phyloP scores from a whole-genome alignment of 1,284 basidiomycete genomes.

The Ustilago bromivora region DNA sequence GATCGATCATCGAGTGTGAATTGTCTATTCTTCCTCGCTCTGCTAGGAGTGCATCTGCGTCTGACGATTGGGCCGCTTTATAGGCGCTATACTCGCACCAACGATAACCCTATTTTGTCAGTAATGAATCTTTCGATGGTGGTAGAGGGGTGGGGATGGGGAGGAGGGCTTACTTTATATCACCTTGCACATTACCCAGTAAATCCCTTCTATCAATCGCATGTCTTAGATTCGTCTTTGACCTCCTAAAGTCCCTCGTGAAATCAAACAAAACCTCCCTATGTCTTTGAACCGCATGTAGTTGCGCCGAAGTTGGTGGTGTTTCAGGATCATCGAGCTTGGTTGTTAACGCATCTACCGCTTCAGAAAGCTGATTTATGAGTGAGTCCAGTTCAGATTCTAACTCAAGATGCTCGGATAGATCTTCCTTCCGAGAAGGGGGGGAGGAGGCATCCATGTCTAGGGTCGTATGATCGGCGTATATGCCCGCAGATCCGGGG shows the following conservation, averaged over 20 bases:
- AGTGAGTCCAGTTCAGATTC: slow-evolving; percentile 88
- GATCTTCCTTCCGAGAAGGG: slow-evolving; percentile 14
- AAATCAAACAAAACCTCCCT: slow-evolving; percentile 90
- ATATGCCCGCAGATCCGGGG: slow-evolving; percentile 6
- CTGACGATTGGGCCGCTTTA: slow-evolving; percentile 78
- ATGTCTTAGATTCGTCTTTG: slow-evolving; percentile 74
- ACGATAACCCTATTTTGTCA: neutral
- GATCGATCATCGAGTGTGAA: slow-evolving; percentile 93
- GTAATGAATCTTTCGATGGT: too few species aligned
- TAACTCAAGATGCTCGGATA: slow-evolving; percentile 63
- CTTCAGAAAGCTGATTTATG: slow-evolving; percentile 72
- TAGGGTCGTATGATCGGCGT: slow-evolving; percentile 40
- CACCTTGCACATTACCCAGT: slow-evolving; percentile 89
- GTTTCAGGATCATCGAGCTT: slow-evolving; percentile 80
- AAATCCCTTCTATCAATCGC: slow-evolving; percentile 88
- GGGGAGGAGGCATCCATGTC: slow-evolving; percentile 35
- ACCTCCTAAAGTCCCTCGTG: slow-evolving; percentile 75
- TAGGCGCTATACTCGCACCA: slow-evolving; percentile 73
- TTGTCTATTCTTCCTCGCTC: slow-evolving; percentile 91
- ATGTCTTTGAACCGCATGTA: slow-evolving; percentile 88
- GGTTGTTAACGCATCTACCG: slow-evolving; percentile 73
- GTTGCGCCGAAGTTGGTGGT: slow-evolving; percentile 83
- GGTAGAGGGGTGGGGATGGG: neutral
- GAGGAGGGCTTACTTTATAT: slow-evolving; percentile 81
- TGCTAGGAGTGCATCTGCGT: slow-evolving; percentile 85